Evolutionary conservation across 345 rosid species (phyloP).

Genomic region (Capsella bursapastoris): DNA sequence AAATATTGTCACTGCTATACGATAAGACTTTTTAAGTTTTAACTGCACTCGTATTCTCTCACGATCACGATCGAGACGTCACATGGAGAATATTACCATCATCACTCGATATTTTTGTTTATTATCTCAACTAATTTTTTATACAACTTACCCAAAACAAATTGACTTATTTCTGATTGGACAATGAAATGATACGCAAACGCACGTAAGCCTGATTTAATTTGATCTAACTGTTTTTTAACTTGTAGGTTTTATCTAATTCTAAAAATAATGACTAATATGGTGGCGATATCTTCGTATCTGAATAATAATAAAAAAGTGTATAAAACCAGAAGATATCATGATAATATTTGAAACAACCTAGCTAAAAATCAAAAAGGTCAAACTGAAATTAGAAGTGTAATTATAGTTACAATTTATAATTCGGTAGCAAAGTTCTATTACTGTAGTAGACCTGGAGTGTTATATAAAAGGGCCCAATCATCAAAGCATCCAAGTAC

Average conservation of each 20-base stretch:
- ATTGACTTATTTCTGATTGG: not conserved
- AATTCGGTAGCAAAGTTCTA: not conserved
- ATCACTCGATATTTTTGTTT: not conserved
- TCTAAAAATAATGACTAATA: not conserved
- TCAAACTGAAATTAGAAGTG: conserved; percentile 16
- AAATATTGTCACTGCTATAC: not conserved
- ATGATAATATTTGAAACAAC: not conserved
- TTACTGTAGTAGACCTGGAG: not conserved
- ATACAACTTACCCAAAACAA: not conserved
- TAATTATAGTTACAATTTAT: not conserved
- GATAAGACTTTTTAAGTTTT: conserved; percentile 1
- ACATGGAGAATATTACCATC: conserved; percentile 4
- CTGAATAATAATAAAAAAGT: too few species aligned
- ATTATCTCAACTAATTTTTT: too few species aligned
- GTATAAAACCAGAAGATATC: not conserved
- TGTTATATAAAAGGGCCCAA: conserved; percentile 1
- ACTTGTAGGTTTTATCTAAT: not conserved
- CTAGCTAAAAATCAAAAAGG: not conserved
- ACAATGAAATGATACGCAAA: not conserved
- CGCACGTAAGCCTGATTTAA: not conserved
- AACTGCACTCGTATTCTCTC: not conserved
- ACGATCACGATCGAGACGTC: conserved; percentile 20
- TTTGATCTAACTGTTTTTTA: not conserved
- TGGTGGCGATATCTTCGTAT: not conserved
- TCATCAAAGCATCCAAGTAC: not conserved